Conservation (phyloP, 352 stramenopile genomes). For the Aphanomyces cochlioides region DNA sequence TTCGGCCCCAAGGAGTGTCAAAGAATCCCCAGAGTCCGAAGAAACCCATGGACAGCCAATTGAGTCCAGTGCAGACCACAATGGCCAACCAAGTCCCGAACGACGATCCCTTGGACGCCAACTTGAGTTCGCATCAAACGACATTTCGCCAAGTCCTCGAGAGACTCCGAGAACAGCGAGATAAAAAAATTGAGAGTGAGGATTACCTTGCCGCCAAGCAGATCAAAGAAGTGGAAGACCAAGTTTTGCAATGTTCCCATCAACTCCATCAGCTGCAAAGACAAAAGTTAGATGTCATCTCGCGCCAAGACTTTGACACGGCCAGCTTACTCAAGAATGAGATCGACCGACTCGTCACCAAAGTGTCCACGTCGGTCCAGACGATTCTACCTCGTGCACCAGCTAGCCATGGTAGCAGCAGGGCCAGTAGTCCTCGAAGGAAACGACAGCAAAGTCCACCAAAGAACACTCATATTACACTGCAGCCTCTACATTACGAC, state of each 20-base stretch:
- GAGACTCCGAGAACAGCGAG: not conserved
- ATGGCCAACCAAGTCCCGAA: not conserved
- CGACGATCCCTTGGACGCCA: not conserved
- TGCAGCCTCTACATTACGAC: too few species aligned
- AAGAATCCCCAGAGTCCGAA: not conserved
- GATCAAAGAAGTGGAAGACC: not conserved
- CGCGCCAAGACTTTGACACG: conserved; percentile 8
- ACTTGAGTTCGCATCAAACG: conserved; percentile 1
- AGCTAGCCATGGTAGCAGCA: not conserved
- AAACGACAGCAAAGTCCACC: too few species aligned
- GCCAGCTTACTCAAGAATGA: conserved; percentile 10
- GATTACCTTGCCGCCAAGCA: conserved; percentile 8
- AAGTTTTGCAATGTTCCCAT: not conserved
- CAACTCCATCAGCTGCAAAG: conserved; percentile 5
- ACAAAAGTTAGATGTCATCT: conserved; percentile 10
- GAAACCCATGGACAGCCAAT: not conserved
- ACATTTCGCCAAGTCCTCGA: conserved; percentile 8
- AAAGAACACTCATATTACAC: too few species aligned
- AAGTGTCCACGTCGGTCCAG: not conserved
- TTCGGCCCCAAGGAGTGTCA: not conserved
- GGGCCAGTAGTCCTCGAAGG: not conserved
- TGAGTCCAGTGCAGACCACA: too few species aligned
- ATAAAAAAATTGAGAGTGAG: not conserved
- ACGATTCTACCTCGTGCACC: not conserved
- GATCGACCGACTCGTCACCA: conserved; percentile 2